Conservation (phyloP, 2,329 filamentous ascomycete species). For the Epicoccum nigrum region DNA sequence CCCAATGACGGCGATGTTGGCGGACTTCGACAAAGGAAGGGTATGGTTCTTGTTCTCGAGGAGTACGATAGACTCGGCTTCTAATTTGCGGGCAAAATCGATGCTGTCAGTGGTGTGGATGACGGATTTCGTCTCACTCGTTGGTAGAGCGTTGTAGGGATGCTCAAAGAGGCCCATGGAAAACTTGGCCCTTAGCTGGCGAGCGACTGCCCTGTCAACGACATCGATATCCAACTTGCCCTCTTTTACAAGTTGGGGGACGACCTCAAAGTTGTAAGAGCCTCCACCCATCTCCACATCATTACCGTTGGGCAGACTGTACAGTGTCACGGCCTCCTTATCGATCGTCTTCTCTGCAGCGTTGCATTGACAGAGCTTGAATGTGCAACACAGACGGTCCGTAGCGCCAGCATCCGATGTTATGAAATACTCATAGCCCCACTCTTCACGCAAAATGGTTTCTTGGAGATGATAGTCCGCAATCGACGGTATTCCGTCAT, state of each 20-base stretch:
- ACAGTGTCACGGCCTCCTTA: slow-evolving; percentile 67
- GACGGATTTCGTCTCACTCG: slow-evolving; percentile 61
- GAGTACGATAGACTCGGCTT: slow-evolving; percentile 73
- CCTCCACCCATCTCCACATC: slow-evolving; percentile 81
- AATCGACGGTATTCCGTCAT: slow-evolving; percentile 73
- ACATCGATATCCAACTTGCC: slow-evolving; percentile 64
- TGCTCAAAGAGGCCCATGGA: slow-evolving; percentile 73
- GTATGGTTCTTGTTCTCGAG: slow-evolving; percentile 72
- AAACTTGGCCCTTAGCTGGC: slow-evolving; percentile 72
- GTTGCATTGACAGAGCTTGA: slow-evolving; percentile 65
- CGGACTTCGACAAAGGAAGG: slow-evolving; percentile 69
- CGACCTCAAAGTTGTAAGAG: slow-evolving; percentile 69
- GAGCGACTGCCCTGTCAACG: slow-evolving; percentile 70
- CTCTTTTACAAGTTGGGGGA: slow-evolving; percentile 67
- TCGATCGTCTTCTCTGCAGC: slow-evolving; percentile 60
- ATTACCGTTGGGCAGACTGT: slow-evolving; percentile 70
- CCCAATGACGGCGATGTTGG: slow-evolving; percentile 75
- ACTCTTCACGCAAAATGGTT: slow-evolving; percentile 69
- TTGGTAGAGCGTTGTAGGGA: slow-evolving; percentile 65
- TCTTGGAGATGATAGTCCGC: slow-evolving; percentile 70
- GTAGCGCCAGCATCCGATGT: slow-evolving; percentile 73
- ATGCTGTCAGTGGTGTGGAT: slow-evolving; percentile 68
- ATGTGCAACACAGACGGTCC: slow-evolving; percentile 68
- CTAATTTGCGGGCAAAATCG: slow-evolving; percentile 67
- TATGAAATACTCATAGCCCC: slow-evolving; percentile 74